Evolutionary conservation across 2,329 filamentous ascomycete genomes (phyloP).

Genomic region (Pseudonectria foliicola): DNA sequence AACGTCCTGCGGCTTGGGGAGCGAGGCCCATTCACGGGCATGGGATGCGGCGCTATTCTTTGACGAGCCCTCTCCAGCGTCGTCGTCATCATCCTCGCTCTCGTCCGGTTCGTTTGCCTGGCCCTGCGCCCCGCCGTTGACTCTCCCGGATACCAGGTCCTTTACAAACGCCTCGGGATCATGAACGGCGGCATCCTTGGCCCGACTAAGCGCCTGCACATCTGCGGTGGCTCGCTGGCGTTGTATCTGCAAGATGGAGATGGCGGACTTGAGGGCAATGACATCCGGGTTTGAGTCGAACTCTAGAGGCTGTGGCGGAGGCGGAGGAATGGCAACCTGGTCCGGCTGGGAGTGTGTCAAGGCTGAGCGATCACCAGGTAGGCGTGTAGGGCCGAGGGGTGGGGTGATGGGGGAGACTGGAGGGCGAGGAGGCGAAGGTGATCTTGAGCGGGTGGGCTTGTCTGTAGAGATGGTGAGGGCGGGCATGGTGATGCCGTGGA

Average conservation of each 20-base stretch:
- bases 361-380: conserved; percentile 25
- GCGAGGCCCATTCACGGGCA: conserved; percentile 46
- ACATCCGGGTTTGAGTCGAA: conserved; percentile 72
- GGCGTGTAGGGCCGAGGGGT: conserved; percentile 33
- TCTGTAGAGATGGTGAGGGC: conserved; percentile 26
- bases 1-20: conserved; percentile 74
- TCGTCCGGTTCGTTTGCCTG: conserved; percentile 21
- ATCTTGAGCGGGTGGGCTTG: conserved; percentile 22
- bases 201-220: conserved; percentile 59
- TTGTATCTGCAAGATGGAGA: conserved; percentile 82
- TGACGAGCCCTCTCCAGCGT: conserved; percentile 16
- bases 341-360: conserved; percentile 40
- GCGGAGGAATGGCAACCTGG: conserved; percentile 36
- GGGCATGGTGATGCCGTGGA: conserved; percentile 18
- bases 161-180: conserved; percentile 66
- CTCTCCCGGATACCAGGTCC: conserved; percentile 58
- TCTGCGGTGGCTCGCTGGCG: conserved; percentile 70
- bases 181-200: conserved; percentile 63
- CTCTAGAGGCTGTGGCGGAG: conserved; percentile 45
- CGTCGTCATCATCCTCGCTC: conserved; percentile 18
- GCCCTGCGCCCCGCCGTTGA: conserved; percentile 29
- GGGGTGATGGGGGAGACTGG: conserved; percentile 51
- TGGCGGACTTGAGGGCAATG: conserved; percentile 76
- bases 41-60: conserved; percentile 16
- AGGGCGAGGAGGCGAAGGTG: conserved; percentile 40